These are phyloP conservation scores for Globisporangium splendens DNA, from an alignment of 352 stramenopile species.

Conservation along the genomic window DNA sequence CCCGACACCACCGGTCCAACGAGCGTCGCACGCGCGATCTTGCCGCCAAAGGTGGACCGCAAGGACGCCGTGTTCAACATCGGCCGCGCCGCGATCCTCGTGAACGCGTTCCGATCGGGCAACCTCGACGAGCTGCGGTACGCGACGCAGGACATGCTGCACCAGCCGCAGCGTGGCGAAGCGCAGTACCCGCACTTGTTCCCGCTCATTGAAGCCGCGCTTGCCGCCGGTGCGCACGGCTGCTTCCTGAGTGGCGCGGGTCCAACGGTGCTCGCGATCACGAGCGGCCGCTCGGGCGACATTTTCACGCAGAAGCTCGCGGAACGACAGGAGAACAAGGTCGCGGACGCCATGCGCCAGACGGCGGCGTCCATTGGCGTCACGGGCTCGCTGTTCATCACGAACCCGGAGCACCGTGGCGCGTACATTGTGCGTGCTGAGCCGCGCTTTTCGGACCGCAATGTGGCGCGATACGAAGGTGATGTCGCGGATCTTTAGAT, in stretches of 20 bases:
- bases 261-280: constrained; percentile 98
- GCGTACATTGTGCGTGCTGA: constrained; percentile 94
- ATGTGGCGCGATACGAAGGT: constrained; percentile 79
- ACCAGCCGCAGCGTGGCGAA: constrained; percentile 95
- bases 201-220: constrained; percentile 96
- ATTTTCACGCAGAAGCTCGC: constrained; percentile 97
- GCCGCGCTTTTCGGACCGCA: constrained; percentile 89
- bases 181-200: constrained; percentile 96
- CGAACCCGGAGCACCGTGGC: constrained; percentile 93
- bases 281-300: constrained; percentile 94
- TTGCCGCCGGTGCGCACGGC: constrained; percentile 91
- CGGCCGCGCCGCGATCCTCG: constrained; percentile 94
- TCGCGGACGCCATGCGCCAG: constrained; percentile 96
- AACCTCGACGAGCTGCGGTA: constrained; percentile 97
- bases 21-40: constrained; percentile 89
- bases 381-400: constrained; percentile 96
- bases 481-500: constrained; percentile 73
- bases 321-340: constrained; percentile 85
- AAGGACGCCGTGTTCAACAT: constrained; percentile 97
- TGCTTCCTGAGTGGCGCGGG: constrained; percentile 97
- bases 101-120: constrained; percentile 95
- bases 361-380: constrained; percentile 89
- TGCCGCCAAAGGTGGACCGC: constrained; percentile 85
- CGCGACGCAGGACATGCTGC: constrained; percentile 92
- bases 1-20: constrained; percentile 96